phyloP scores from a whole-genome alignment of 768 basidiomycete genomes.

The Roridomyces roridus region DNA sequence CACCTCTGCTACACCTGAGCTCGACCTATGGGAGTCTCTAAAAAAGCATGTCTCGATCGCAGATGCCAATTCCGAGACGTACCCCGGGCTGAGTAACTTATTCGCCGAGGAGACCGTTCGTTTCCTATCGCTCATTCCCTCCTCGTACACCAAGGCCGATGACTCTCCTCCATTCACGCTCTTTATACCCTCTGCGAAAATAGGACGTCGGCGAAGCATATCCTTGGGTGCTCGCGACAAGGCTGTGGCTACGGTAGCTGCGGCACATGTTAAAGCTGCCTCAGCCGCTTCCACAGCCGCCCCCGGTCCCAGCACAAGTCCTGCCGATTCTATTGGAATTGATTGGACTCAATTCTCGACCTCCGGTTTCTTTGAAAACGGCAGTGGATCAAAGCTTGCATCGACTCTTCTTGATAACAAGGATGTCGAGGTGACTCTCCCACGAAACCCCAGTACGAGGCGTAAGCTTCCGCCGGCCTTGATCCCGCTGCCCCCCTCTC shows the following conservation, averaged over 20 bases:
- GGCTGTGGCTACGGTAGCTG: constrained; percentile 16
- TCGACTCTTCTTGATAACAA: constrained; percentile 59
- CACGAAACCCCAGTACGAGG: constrained; percentile 43
- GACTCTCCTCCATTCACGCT: constrained; percentile 39
- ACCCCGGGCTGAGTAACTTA: constrained; percentile 53
- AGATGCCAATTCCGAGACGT: constrained; percentile 44
- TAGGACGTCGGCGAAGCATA: constrained; percentile 21
- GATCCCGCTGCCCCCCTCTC: constrained; percentile 25
- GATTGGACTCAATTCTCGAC: constrained; percentile 78
- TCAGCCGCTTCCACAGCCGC: constrained; percentile 38
- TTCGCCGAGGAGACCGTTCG: constrained; percentile 75
- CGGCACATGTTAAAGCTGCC: constrained; percentile 35
- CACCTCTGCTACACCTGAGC: constrained; percentile 18
- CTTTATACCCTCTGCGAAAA: constrained; percentile 29
- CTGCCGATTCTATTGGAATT: constrained; percentile 31
- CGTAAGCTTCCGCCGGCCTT: constrained; percentile 28
- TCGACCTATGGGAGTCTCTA: constrained; percentile 61
- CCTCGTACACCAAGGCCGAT: constrained; percentile 37
- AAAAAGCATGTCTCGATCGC: constrained; percentile 41
- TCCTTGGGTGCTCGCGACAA: constrained; percentile 28
- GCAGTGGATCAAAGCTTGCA: constrained; percentile 52
- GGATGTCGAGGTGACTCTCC: constrained; percentile 62
- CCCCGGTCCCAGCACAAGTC: constrained; percentile 27
- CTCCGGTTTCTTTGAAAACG: constrained; percentile 60
- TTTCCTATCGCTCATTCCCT: constrained; percentile 55